Percentiles rank a stretch among this genome's conserved stretches.
Conservation (phyloP, 2,329 filamentous ascomycete genomes). For the Fusarium oxysporum region DNA sequence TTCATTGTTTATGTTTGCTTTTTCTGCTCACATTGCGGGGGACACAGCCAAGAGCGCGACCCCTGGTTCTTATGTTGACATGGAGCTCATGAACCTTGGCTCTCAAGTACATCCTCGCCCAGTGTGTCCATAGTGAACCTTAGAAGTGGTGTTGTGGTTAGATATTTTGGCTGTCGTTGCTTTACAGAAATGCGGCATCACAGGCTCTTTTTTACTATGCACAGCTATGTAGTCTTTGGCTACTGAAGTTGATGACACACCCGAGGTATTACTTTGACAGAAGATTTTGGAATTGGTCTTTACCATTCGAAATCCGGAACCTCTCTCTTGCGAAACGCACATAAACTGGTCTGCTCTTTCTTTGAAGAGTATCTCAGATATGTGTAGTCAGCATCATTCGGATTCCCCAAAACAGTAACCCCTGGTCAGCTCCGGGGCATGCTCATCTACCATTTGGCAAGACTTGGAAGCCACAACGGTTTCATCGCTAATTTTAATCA, state of each 20-base stretch:
- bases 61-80: slow-evolving; percentile 24
- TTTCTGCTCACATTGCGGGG: slow-evolving; percentile 32
- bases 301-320: background rate
- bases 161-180: background rate
- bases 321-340: background rate
- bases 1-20: slow-evolving; percentile 28
- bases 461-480: slow-evolving; percentile 35
- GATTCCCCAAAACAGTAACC: slow-evolving; percentile 43
- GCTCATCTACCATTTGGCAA: background rate
- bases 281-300: background rate
- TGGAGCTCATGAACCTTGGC: slow-evolving; percentile 3
- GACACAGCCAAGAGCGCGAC: slow-evolving; percentile 15
- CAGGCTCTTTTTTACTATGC: background rate
- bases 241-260: background rate
- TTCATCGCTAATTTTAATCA: slow-evolving; percentile 17
- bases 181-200: background rate
- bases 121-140: slow-evolving; percentile 10
- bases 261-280: background rate
- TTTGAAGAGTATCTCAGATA: background rate
- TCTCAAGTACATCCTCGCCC: background rate
- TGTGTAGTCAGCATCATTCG: slow-evolving; percentile 20
- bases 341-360: background rate
- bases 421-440: slow-evolving; percentile 14
- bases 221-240: background rate
- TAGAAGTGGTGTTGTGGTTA: slow-evolving; percentile 14